Evolutionary conservation across 169 alveolate species (phyloP).

Genomic region (Neospora caninum): DNA sequence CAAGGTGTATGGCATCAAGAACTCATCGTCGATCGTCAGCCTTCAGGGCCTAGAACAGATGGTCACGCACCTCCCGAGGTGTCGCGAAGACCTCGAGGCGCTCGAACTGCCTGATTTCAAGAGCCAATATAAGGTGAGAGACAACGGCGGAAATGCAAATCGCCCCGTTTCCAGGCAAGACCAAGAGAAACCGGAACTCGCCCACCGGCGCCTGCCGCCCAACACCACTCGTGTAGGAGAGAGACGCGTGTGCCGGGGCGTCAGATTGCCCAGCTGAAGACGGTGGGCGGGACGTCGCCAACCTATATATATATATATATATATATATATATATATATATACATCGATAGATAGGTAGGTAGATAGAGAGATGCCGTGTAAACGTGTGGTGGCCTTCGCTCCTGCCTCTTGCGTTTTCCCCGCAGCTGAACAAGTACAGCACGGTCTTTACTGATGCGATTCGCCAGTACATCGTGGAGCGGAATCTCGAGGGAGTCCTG

Average conservation of each 20-base stretch:
- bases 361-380: not conserved
- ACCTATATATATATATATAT: not conserved
- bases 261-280: no score
- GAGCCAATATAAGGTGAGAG: conserved; percentile 13
- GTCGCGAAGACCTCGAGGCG: not conserved
- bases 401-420: not conserved
- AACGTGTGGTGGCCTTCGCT: not conserved
- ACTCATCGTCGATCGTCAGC: conserved; percentile 29
- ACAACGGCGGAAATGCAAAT: not conserved
- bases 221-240: not conserved
- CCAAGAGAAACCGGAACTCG: not conserved
- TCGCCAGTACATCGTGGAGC: not conserved
- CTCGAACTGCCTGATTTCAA: not conserved
- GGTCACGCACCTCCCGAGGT: not conserved
- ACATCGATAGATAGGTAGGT: not conserved
- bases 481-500: not conserved
- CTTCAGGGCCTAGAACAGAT: conserved; percentile 21
- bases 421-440: conserved; percentile 9
- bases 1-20: conserved; percentile 18
- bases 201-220: not conserved
- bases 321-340: not conserved
- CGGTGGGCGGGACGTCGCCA: not conserved
- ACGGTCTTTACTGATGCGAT: not conserved
- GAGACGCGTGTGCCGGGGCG: no score
- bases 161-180: not conserved